phyloP scores from a whole-genome alignment of 78 protist species.

The Speleostelium caveatum region DNA sequence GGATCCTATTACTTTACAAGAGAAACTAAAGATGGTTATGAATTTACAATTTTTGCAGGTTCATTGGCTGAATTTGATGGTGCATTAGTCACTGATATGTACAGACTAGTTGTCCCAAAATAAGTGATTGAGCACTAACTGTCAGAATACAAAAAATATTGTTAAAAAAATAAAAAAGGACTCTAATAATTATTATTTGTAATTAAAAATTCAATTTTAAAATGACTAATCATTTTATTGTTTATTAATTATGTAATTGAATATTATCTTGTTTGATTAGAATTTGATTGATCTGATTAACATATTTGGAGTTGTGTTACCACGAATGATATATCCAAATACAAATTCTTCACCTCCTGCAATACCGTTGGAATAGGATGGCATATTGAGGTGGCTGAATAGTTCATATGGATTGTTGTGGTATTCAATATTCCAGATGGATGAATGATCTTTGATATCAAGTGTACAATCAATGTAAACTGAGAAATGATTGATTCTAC shows the following conservation, averaged over 20 bases:
- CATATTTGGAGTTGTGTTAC: conserved; percentile 27
- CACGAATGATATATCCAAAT: conserved; percentile 32
- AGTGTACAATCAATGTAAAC: conserved; percentile 25
- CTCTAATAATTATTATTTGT: too few relatives aligned
- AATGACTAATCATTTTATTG: too few relatives aligned
- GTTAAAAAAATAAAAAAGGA: too few relatives aligned
- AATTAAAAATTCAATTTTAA: too few relatives aligned
- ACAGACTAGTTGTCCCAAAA: conserved; percentile 14
- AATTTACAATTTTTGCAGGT: conserved; percentile 14
- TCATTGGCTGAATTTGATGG: not conserved
- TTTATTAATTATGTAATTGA: too few relatives aligned
- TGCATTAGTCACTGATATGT: conserved; percentile 1
- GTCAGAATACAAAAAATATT: too few relatives aligned
- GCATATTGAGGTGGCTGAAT: not conserved
- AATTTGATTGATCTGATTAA: not conserved
- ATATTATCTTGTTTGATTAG: too few relatives aligned
- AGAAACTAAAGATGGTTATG: not conserved
- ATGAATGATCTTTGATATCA: not conserved
- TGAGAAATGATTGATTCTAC: not conserved
- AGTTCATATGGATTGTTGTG: not conserved
- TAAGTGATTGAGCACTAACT: too few relatives aligned
- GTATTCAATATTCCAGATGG: conserved; percentile 22
- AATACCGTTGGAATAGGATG: not conserved
- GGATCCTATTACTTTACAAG: not conserved
- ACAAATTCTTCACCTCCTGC: not conserved